Base-by-base conservation (phyloP, 805 yeast species). In the Ogataea sp. region DNA sequence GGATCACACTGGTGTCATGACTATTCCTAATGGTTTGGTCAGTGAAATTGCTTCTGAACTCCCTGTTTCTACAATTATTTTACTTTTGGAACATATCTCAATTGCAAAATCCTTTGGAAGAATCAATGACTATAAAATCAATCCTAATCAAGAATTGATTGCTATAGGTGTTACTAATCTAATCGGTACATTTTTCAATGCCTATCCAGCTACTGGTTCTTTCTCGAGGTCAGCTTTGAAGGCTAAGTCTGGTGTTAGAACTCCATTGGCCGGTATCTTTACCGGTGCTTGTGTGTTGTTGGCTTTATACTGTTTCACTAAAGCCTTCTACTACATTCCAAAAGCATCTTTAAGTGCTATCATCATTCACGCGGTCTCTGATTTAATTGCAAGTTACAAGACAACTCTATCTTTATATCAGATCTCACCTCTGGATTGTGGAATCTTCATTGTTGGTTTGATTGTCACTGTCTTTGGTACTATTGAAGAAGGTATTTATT, bases 151-250 rank as follows among this genome's bases (percentile, higher is more conserved):
- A 68, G 97, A 89, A 61, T 73, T 89, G 40, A 74, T 89, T 54
- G 96, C 97, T 32, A 89, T 89, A 61, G 97, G 97, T 53, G 84
- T 83, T 34, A 82, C 93, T 39, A 89, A 89, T 63, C 70, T 89
- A 58, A 70, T 89, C 50, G 96, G 96, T 50, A 86, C 95, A 17
- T 86, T 88, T 56, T 89, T 89, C 74, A 73, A 77, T 53, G 96
- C 97, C 7, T 89, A 89, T 59, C 97, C 97, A 8, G 88, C 95
- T 7, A 89, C 97, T 4, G 97, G 97, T 34, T 89, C 97, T 1
- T 89, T 89, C 61, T 84, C 95, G 16, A 80, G 97, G 68, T 83
- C 96, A 34, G 97, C 97, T 7, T 71, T 89, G 52, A 89, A 90
- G 64, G 81, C 95, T 38, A 89, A 89, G 64, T 89, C 96, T 72